Percentiles rank a stretch among this genome's conserved stretches.
Evolutionary conservation across 495 filamentous ascomycete species (phyloP).

Genomic region (Aspergillus funiculosus): DNA sequence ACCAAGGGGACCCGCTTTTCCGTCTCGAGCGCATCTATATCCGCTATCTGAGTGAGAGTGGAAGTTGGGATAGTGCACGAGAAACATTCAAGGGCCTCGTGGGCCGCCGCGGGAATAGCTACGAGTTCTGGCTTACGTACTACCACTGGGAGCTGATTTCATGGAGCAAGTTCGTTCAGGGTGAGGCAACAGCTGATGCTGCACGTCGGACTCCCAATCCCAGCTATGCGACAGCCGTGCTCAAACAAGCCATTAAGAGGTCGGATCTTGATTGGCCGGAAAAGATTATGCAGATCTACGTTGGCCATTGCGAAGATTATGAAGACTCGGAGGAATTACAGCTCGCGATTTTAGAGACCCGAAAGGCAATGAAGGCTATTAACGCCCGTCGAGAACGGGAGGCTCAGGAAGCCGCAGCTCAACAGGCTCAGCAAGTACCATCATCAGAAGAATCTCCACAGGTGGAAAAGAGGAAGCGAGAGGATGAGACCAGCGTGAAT

Average conservation of each 20-base stretch:
- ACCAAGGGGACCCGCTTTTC: slow-evolving; percentile 78
- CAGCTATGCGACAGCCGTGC: slow-evolving; percentile 61
- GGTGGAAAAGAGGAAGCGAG: slow-evolving; percentile 65
- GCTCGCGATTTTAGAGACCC: slow-evolving; percentile 60
- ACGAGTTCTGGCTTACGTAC: slow-evolving; percentile 89
- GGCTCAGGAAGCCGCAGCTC: slow-evolving; percentile 49
- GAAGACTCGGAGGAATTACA: slow-evolving; percentile 68
- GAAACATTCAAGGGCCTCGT: slow-evolving; percentile 69
- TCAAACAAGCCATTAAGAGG: slow-evolving; percentile 65
- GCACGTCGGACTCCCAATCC: slow-evolving; percentile 49
- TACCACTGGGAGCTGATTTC: slow-evolving; percentile 84
- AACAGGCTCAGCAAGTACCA: slow-evolving; percentile 34
- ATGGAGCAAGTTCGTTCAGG: slow-evolving; percentile 54
- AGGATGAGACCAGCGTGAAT: slow-evolving; percentile 45
- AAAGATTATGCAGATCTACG: slow-evolving; percentile 73
- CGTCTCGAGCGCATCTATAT: slow-evolving; percentile 87
- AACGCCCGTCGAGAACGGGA: slow-evolving; percentile 63
- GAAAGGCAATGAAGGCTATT: slow-evolving; percentile 57
- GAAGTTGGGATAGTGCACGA: slow-evolving; percentile 61
- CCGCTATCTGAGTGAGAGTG: slow-evolving; percentile 76
- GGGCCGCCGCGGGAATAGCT: slow-evolving; percentile 61
- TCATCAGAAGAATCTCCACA: slow-evolving; percentile 30
- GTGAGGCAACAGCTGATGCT: slow-evolving; percentile 42
- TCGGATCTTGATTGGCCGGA: slow-evolving; percentile 85
- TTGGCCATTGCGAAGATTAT: slow-evolving; percentile 82